These are phyloP conservation scores for Xylaria scruposa DNA, from an alignment of 495 filamentous ascomycete species.

Conservation along the genomic window DNA sequence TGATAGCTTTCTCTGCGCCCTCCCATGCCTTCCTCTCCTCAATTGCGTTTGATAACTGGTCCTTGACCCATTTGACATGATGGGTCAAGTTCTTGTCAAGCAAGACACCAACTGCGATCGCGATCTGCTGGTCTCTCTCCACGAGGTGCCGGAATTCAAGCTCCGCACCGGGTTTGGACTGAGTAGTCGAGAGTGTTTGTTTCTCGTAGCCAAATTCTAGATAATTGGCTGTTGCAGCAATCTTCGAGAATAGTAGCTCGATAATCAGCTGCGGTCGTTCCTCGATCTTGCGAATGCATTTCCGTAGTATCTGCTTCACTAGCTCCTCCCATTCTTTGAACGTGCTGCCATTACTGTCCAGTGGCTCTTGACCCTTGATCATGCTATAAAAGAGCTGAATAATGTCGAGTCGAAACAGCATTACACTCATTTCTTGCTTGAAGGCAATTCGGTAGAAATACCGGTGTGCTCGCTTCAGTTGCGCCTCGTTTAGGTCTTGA, in stretches of 20 bases:
- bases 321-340: constrained; percentile 95
- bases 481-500: constrained; percentile 75
- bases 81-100: constrained; percentile 77
- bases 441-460: constrained; percentile 96
- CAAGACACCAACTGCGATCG: constrained; percentile 77
- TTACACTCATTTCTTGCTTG: constrained; percentile 86
- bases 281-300: constrained; percentile 77
- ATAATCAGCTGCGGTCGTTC: constrained; percentile 82
- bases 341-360: constrained; percentile 66
- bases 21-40: constrained; percentile 84
- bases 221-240: constrained; percentile 79
- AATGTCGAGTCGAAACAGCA: constrained; percentile 91
- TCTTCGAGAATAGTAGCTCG: constrained; percentile 95
- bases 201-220: constrained; percentile 91
- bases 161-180: constrained; percentile 67
- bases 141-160: constrained; percentile 78
- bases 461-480: constrained; percentile 91
- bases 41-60: constrained; percentile 68
- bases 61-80: constrained; percentile 81
- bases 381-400: constrained; percentile 86
- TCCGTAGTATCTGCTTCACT: constrained; percentile 77
- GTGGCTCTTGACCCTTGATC: constrained; percentile 85
- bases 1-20: constrained; percentile 64
- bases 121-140: constrained; percentile 71
- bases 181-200: constrained; percentile 66